These are phyloP conservation scores for Phytophthora tubulina DNA, from an alignment of 352 stramenopile genomes.

Conservation along the genomic window DNA sequence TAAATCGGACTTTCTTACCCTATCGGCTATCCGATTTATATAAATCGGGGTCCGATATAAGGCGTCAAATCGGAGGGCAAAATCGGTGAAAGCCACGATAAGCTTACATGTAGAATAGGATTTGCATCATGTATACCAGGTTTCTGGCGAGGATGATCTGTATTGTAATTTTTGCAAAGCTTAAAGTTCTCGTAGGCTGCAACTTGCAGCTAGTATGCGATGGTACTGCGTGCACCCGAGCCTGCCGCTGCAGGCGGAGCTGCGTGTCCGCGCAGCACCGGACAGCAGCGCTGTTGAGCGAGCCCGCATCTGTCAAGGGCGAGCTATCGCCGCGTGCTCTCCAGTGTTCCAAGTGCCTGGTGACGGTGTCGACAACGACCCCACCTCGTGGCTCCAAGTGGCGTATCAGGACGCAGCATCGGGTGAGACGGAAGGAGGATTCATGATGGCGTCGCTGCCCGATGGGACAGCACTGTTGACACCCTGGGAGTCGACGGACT, in stretches of 20 bases:
- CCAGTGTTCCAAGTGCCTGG: slow-evolving; percentile 46
- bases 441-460: slow-evolving; percentile 61
- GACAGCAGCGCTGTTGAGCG: slow-evolving; percentile 53
- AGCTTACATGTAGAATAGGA: too few species aligned
- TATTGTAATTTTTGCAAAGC: too few species aligned
- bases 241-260: slow-evolving; percentile 64
- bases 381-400: slow-evolving; percentile 68
- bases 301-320: slow-evolving; percentile 60
- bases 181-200: too few species aligned
- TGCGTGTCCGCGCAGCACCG: slow-evolving; percentile 69
- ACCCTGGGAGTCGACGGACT: slow-evolving; percentile 63
- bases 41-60: too few species aligned
- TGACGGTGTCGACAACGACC: slow-evolving; percentile 11
- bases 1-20: too few species aligned
- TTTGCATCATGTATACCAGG: too few species aligned
- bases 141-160: too few species aligned
- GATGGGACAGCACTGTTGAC: slow-evolving; percentile 55
- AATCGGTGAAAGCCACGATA: too few species aligned
- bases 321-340: slow-evolving; percentile 50
- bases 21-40: too few species aligned
- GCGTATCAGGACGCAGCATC: slow-evolving; percentile 43
- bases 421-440: slow-evolving; percentile 48
- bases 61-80: too few species aligned
- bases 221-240: slow-evolving; percentile 75
- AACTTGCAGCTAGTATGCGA: slow-evolving; percentile 49